Evolutionary conservation across 2,329 filamentous ascomycete species (phyloP), one percentile per base, ranked within the genome.

Genomic region (Elsinoe australis): DNA sequence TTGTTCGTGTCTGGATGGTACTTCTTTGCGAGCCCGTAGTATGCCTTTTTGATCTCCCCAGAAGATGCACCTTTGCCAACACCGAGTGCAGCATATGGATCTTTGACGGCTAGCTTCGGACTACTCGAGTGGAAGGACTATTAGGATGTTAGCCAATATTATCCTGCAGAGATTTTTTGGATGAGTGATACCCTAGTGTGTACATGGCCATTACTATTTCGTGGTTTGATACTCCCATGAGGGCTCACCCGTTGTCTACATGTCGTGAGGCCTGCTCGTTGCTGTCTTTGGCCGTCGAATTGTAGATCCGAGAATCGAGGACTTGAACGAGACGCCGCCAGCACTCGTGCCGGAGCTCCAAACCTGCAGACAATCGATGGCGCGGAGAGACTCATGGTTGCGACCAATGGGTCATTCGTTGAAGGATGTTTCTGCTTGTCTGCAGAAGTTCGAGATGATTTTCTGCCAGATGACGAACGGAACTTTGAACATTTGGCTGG

Each of bases 1-100:
- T 96, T 96, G 74, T 96, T 98, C 28, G 92, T 96, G 64, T 98
- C 92, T 6, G 92, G 92, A 61, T 98, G 92, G 64, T 80, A 98
- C 63, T 96, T 98, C 69, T 98, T 98, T 15, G 92, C 92, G 51
- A 96, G 74, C 44, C 89, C 87, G 64, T 98, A 98, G 72, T 98
- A 98, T 2, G 92, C 89, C 67, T 95, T 96, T 66, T 98, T 98
- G 64, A 98, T 96, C 28, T 96, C 90, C 51, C 80, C 73, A 2
- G 87, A 71, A 1, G 86, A 82, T n/a, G 92, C 87, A 53, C 69
- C 76, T 65, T 90, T 94, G 59, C 73, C 73, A 22, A 98, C 87
- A 10, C 92, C 92, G 21, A 98, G 80, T 3, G 85, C 77, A 55
- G 80, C 78, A 67, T 98, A 98, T 1, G 92, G 92, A 60, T 98